Evolutionary conservation across 768 basidiomycete genomes (phyloP).

Genomic region (Russula olivacea): DNA sequence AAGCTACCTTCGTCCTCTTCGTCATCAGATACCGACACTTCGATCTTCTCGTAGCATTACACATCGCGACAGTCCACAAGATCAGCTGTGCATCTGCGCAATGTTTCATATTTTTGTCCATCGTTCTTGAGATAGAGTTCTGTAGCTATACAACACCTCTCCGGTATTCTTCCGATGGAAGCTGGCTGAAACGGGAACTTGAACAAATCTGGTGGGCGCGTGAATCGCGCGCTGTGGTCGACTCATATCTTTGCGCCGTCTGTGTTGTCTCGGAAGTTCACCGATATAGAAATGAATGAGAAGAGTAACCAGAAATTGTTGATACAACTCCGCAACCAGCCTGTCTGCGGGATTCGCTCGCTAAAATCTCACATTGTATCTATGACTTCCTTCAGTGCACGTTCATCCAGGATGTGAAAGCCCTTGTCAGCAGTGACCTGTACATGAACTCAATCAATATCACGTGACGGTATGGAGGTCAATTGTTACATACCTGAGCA

Average conservation of each 20-base stretch:
- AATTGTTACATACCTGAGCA: slow-evolving; percentile 59
- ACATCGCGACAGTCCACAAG: not conserved
- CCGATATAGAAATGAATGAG: not conserved
- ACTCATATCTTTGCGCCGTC: not conserved
- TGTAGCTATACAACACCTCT: not conserved
- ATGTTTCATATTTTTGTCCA: slow-evolving; percentile 3
- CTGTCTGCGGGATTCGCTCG: not conserved
- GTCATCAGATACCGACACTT: not conserved
- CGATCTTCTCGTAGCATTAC: slow-evolving; percentile 16
- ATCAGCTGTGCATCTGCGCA: not conserved
- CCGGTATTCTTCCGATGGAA: not conserved
- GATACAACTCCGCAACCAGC: slow-evolving; percentile 11
- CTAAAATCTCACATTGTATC: slow-evolving; percentile 59
- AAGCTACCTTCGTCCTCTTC: not conserved
- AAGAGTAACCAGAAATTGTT: not conserved
- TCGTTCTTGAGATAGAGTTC: not conserved
- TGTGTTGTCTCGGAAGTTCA: not conserved
- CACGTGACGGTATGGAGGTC: not conserved
- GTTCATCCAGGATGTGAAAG: slow-evolving; percentile 87
- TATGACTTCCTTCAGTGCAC: slow-evolving; percentile 73
- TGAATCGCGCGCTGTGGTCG: not conserved
- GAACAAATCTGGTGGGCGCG: not conserved
- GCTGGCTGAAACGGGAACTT: not conserved
- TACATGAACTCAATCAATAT: not conserved
- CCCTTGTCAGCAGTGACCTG: slow-evolving; percentile 79